These are phyloP conservation scores for Cyberlindnera veronae DNA, from an alignment of 805 yeast genomes.

Conservation along the genomic window DNA sequence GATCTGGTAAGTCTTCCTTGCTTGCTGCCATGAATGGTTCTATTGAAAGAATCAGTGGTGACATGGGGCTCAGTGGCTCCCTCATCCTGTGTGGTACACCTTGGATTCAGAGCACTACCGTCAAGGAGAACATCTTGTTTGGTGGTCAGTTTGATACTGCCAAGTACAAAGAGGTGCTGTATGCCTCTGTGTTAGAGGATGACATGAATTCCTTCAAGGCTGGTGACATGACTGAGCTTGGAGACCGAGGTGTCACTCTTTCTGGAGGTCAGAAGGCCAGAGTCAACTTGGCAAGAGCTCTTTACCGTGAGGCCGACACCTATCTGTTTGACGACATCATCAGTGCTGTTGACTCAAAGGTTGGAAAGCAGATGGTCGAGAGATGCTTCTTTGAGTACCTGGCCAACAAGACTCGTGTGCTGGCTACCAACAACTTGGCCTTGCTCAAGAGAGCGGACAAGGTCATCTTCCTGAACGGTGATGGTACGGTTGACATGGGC, in stretches of 20 bases:
- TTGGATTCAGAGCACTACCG: conserved; percentile 80
- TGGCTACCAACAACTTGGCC: conserved; percentile 81
- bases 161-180: conserved; percentile 50
- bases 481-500: conserved; percentile 63
- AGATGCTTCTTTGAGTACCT: conserved; percentile 59
- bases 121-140: conserved; percentile 68
- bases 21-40: conserved; percentile 67
- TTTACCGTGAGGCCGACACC: conserved; percentile 55
- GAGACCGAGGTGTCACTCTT: conserved; percentile 78
- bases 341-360: conserved; percentile 72
- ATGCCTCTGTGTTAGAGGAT: conserved; percentile 58
- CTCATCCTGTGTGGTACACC: conserved; percentile 58
- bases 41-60: conserved; percentile 46
- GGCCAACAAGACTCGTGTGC: conserved; percentile 61
- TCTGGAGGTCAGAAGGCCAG: conserved; percentile 75
- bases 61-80: conserved; percentile 51
- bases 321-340: conserved; percentile 61
- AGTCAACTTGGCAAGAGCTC: conserved; percentile 63
- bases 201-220: conserved; percentile 66
- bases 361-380: conserved; percentile 70
- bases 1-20: conserved; percentile 75
- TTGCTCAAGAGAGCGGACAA: conserved; percentile 64
- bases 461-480: conserved; percentile 56
- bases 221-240: conserved; percentile 76
- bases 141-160: conserved; percentile 51